These are phyloP conservation scores for Penstemon newberryi DNA, from an alignment of 257 asterid species.

Conservation along the genomic window DNA sequence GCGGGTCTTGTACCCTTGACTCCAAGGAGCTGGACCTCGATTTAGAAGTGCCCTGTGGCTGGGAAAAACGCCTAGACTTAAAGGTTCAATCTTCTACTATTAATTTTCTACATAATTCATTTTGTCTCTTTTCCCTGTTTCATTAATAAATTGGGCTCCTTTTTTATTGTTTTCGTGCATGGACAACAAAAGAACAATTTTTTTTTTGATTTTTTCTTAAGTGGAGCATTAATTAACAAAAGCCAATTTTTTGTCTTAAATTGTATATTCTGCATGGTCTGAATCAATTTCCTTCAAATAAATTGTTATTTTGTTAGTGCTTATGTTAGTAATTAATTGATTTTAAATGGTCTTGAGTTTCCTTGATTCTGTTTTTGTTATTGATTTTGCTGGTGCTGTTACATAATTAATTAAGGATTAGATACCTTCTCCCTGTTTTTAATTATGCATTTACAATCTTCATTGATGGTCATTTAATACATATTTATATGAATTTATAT, in stretches of 20 bases:
- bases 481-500: neutral
- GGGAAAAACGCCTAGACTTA: slow-evolving; percentile 89
- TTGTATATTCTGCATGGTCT: too few relatives aligned
- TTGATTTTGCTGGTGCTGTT: neutral
- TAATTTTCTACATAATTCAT: neutral
- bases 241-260: too few relatives aligned
- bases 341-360: too few relatives aligned
- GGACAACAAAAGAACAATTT: too few relatives aligned
- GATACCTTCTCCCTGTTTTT: neutral
- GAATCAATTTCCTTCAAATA: too few relatives aligned
- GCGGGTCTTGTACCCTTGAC: slow-evolving; percentile 58
- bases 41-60: slow-evolving; percentile 87
- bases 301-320: too few relatives aligned
- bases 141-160: neutral
- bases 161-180: neutral
- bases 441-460: neutral
- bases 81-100: slow-evolving; percentile 43
- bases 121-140: neutral
- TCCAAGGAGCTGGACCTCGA: slow-evolving; percentile 89
- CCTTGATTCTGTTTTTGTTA: neutral
- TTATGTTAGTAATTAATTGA: too few relatives aligned
- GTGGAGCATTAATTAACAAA: too few relatives aligned
- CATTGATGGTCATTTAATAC: slow-evolving; percentile 17
- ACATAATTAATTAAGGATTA: neutral
- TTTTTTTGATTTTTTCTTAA: too few relatives aligned